Conservation (phyloP, 306 rosid genomes). For the Pterocarpus macrocarpus region DNA sequence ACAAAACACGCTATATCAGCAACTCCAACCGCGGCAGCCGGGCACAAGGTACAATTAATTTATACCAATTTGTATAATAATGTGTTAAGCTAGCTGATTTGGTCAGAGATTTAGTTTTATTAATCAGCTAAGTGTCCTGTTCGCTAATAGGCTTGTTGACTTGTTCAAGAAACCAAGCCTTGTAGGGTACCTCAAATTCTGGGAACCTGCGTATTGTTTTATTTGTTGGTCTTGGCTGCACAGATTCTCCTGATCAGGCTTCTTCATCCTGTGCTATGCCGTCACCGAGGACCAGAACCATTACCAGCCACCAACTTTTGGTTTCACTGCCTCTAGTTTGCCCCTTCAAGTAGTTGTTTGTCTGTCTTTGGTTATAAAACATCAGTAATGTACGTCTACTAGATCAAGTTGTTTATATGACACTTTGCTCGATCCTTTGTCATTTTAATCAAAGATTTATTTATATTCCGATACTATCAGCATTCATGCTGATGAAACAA, state of each 20-base stretch:
- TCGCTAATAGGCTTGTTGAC: constrained; percentile 48
- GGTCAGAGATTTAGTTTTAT: constrained; percentile 42
- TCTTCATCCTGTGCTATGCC: neutral
- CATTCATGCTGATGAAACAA: too few species aligned
- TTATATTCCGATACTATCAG: too few species aligned
- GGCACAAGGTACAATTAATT: constrained; percentile 43
- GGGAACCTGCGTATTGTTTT: constrained; percentile 52
- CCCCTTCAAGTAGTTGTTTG: too few species aligned
- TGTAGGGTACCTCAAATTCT: constrained; percentile 53
- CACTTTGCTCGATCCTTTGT: too few species aligned
- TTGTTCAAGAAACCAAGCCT: constrained; percentile 45
- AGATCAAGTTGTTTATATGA: too few species aligned
- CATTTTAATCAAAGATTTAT: too few species aligned
- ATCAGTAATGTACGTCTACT: too few species aligned
- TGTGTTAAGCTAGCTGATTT: constrained; percentile 38
- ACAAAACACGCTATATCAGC: constrained; percentile 61
- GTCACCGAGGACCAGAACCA: neutral
- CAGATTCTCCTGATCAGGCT: constrained; percentile 37
- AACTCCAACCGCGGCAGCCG: constrained; percentile 55
- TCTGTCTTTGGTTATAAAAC: too few species aligned
- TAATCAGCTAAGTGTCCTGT: constrained; percentile 32
- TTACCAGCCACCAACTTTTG: neutral
- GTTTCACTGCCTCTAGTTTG: neutral
- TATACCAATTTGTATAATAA: constrained; percentile 36
- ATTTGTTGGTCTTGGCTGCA: constrained; percentile 35